phyloP scores from a whole-genome alignment of 495 filamentous ascomycete species.

The Aspergillus cavernicola region DNA sequence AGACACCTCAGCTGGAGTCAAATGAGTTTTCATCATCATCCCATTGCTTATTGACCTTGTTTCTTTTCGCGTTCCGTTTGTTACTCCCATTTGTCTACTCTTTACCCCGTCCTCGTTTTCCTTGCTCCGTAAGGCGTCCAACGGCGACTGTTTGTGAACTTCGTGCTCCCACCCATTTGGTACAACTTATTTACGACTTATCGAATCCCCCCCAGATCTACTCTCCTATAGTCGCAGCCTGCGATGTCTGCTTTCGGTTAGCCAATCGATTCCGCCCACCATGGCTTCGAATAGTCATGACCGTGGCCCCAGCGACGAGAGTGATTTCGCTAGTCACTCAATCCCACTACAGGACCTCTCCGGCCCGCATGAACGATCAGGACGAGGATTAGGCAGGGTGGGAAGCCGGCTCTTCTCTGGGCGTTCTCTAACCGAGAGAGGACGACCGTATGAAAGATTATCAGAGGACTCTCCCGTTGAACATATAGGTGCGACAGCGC shows the following conservation, averaged over 20 bases:
- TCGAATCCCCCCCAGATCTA: slow-evolving; percentile 11
- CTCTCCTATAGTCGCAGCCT: slow-evolving; percentile 15
- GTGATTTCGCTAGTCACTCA: slow-evolving; percentile 55
- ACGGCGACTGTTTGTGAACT: background rate
- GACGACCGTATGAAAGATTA: slow-evolving; percentile 49
- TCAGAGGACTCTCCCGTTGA: slow-evolving; percentile 50
- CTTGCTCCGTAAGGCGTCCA: background rate
- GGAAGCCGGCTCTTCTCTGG: slow-evolving; percentile 35
- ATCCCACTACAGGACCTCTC: slow-evolving; percentile 85
- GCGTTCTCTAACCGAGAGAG: slow-evolving; percentile 34
- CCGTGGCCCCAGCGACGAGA: slow-evolving; percentile 43
- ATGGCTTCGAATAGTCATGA: slow-evolving; percentile 60
- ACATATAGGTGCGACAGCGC: slow-evolving; percentile 17
- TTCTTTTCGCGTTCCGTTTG: slow-evolving; percentile 2
- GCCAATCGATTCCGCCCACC: slow-evolving; percentile 35
- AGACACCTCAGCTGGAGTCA: slow-evolving; percentile 8
- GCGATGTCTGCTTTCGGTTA: slow-evolving; percentile 47
- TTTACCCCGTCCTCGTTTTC: background rate
- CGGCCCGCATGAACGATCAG: slow-evolving; percentile 46
- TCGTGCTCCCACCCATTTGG: background rate
- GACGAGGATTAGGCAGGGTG: slow-evolving; percentile 26
- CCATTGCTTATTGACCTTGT: background rate
- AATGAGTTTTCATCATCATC: background rate
- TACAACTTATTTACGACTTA: background rate
- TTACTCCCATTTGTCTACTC: background rate